Conservation (phyloP, 192 early-diverging fungal genomes). For the Allomyces macrogynus region DNA sequence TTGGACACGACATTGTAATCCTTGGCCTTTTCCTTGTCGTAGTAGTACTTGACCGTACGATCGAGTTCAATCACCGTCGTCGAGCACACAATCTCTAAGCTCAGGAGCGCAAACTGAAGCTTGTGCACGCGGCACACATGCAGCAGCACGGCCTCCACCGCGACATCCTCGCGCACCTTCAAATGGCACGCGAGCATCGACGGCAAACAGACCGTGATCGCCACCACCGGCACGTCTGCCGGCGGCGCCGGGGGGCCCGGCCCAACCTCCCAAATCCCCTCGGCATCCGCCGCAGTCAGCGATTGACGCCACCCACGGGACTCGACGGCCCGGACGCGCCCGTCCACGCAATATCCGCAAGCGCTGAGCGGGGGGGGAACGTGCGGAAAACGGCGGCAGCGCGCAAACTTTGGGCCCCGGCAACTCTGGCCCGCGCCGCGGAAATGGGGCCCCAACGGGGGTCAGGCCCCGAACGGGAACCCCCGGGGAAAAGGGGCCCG, state of each 20-base stretch:
- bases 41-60: slow-evolving; percentile 14
- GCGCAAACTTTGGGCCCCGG: not conserved
- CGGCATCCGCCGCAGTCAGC: not conserved
- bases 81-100: not conserved
- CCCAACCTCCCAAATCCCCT: not conserved
- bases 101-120: not conserved
- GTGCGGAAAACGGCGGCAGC: not conserved
- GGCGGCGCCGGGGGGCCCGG: not conserved
- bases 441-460: too few species aligned
- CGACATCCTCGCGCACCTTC: not conserved
- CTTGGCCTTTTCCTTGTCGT: slow-evolving; percentile 6
- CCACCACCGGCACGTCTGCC: not conserved
- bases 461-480: too few species aligned
- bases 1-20: slow-evolving; percentile 22
- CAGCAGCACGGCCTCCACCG: not conserved
- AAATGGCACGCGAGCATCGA: not conserved
- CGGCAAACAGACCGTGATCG: not conserved
- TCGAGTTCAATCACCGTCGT: slow-evolving; percentile 18
- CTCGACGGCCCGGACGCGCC: not conserved
- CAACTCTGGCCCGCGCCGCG: too few species aligned
- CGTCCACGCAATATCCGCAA: too few species aligned
- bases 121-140: not conserved
- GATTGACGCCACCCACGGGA: not conserved
- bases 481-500: too few species aligned
- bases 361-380: not conserved